Base-by-base conservation (phyloP, 2,329 filamentous ascomycete genomes). In the Talaromyces sp. region DNA sequence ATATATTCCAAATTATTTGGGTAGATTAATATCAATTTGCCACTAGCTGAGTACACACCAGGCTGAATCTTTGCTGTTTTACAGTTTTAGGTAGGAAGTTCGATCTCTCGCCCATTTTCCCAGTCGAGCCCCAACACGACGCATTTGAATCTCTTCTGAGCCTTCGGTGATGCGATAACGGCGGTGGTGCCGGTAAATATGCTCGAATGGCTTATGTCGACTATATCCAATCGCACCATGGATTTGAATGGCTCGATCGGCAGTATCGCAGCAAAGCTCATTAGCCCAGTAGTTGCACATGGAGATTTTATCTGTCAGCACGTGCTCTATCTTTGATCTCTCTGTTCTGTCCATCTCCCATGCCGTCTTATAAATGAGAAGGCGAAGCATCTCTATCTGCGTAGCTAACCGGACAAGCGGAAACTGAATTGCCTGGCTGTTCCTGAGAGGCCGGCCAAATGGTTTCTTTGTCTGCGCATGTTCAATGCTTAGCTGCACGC, bases 341-440 rank as follows among this genome's bases (percentile, higher is more conserved):
- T 52, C 47, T 27, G 27, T 18, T 27, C 73, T 74, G 66, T 88
- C 86, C 86, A 88, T 88, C 63, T 87, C 82, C 33, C 79, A 75
- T 1, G 85, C 85, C 1, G 86, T 88, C 67, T 85, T 84, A 55
- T 86, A 76, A 68, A 88, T 87, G 58, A 87, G 73, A 34, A 86
- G 77, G 14, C 82, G 78, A 66, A 88, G 71, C 85, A 87, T 88
- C 69, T 86, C 83, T 47, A 79, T 81, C 72, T 88, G 86, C 1
- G 85, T 87, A 42, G 81, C 77, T 7, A 87, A 77, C 67, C 88
- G 85, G 12, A 88, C 86, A 1, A 89, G 76, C 0, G 85, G 85
- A 67, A 87, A 88, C 67, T 88, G 85, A 23, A 88, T 86, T 27
- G 79, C 85, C 73, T 89, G 85, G 67, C 88, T 87, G 3, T 18